These are phyloP conservation scores for Populus tomentosa DNA, from an alignment of 441 rosid species.

Conservation along the genomic window DNA sequence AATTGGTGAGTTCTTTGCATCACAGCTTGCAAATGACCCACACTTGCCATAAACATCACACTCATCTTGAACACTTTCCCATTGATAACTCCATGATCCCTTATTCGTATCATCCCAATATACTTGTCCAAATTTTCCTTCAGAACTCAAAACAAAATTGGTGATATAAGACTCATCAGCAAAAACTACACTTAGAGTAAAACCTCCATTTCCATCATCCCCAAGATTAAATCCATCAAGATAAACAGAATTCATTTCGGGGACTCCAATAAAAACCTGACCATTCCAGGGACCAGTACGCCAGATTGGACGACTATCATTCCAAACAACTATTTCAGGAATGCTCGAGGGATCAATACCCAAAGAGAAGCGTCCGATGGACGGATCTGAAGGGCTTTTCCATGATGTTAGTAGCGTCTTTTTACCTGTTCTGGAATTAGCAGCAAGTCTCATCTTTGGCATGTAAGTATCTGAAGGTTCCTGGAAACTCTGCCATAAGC, in stretches of 20 bases:
- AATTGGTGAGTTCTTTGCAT: slow-evolving; percentile 14
- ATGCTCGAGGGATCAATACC: slow-evolving; percentile 26
- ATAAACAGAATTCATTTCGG: slow-evolving; percentile 23
- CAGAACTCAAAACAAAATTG: slow-evolving; percentile 23
- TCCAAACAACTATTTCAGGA: slow-evolving; percentile 45
- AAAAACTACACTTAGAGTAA: background rate
- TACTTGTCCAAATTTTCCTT: slow-evolving; percentile 12
- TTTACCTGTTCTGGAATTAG: slow-evolving; percentile 18
- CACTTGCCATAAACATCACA: slow-evolving; percentile 44
- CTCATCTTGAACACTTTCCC: slow-evolving; percentile 3
- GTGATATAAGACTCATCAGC: slow-evolving; percentile 6
- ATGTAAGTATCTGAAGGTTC: slow-evolving; percentile 27
- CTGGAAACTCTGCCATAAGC: slow-evolving; percentile 46
- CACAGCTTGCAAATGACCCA: slow-evolving; percentile 34
- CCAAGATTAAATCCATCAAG: slow-evolving; percentile 24
- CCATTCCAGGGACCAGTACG: slow-evolving; percentile 47
- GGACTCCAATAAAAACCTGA: slow-evolving; percentile 33
- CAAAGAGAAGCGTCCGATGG: slow-evolving; percentile 35
- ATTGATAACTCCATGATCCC: slow-evolving; percentile 1
- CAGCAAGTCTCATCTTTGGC: slow-evolving; percentile 26
- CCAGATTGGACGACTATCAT: slow-evolving; percentile 30
- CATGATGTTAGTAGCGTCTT: slow-evolving; percentile 35
- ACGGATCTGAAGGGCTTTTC: slow-evolving; percentile 45
- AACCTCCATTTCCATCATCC: slow-evolving; percentile 20
- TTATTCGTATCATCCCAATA: slow-evolving; percentile 3